Evolutionary conservation across 306 rosid species (phyloP).

Genomic region (Cicer yamashitae): DNA sequence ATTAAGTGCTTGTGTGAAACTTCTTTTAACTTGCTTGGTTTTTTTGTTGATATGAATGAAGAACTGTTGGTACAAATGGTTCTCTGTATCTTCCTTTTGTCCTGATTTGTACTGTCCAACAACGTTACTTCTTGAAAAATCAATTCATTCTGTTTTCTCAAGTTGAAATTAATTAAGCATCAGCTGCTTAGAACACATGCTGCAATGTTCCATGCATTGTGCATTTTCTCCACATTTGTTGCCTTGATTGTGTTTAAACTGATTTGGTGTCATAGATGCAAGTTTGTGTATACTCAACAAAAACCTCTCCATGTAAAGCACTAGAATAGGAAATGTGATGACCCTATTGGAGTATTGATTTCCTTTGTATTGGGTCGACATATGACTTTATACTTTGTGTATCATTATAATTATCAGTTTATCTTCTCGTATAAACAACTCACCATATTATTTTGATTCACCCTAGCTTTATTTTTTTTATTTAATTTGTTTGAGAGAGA

Average conservation of each 20-base stretch:
- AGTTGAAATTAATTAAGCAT: background rate
- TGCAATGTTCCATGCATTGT: background rate
- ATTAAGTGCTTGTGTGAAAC: constrained; percentile 10
- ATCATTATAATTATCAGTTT: background rate
- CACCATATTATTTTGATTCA: background rate
- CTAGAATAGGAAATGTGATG: constrained; percentile 4
- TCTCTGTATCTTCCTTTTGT: background rate
- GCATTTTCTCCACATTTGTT: constrained; percentile 13
- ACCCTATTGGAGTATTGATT: background rate
- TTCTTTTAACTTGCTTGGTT: background rate
- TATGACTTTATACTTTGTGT: background rate
- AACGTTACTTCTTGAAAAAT: background rate
- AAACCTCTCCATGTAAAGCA: background rate
- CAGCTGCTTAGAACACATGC: background rate
- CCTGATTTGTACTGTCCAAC: background rate
- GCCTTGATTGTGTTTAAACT: background rate
- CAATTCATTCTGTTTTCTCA: no score
- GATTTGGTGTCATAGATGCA: background rate
- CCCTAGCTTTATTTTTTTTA: background rate
- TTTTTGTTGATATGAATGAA: constrained; percentile 20
- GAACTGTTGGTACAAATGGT: background rate
- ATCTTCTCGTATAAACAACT: background rate
- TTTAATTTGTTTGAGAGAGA: background rate
- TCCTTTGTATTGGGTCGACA: background rate
- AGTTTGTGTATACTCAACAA: constrained; percentile 17